These are phyloP conservation scores for Starmerella sirachaensis DNA, from an alignment of 805 yeast species.

Conservation along the genomic window DNA sequence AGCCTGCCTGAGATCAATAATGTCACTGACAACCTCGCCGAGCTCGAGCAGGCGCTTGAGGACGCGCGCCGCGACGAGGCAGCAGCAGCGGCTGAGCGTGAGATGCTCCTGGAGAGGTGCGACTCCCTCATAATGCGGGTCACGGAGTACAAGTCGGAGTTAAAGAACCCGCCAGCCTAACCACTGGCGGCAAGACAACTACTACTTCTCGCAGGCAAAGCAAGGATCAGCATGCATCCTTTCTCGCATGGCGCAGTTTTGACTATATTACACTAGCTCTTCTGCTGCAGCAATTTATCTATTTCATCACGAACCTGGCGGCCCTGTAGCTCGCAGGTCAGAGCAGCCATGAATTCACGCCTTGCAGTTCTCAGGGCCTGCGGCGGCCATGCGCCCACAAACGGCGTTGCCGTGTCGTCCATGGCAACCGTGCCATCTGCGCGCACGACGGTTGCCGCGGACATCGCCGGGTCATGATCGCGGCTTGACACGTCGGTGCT, in stretches of 20 bases:
- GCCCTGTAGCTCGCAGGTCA: slow-evolving; percentile 19
- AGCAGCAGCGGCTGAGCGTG: slow-evolving; percentile 50
- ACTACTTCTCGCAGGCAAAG: background rate
- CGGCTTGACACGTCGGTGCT: background rate
- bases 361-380: slow-evolving; percentile 33
- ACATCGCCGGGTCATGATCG: slow-evolving; percentile 8
- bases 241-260: too few species aligned
- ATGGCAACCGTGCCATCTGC: slow-evolving; percentile 10
- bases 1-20: slow-evolving; percentile 89
- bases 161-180: slow-evolving; percentile 18
- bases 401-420: slow-evolving; percentile 31
- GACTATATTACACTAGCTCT: background rate
- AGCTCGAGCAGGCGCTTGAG: slow-evolving; percentile 49
- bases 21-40: slow-evolving; percentile 54
- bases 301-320: background rate
- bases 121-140: slow-evolving; percentile 53
- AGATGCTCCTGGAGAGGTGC: slow-evolving; percentile 46
- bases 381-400: slow-evolving; percentile 39
- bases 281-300: background rate
- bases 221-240: too few species aligned
- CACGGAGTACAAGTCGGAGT: slow-evolving; percentile 36
- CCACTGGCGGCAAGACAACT: too few species aligned
- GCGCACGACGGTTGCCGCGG: slow-evolving; percentile 5
- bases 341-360: slow-evolving; percentile 28
- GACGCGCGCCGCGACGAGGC: slow-evolving; percentile 48